A percentile compares a stretch with the other conserved stretches of the same genome.
Evolutionary conservation across 2,329 filamentous ascomycete species (phyloP).

Genomic region (Claviceps cyperi): DNA sequence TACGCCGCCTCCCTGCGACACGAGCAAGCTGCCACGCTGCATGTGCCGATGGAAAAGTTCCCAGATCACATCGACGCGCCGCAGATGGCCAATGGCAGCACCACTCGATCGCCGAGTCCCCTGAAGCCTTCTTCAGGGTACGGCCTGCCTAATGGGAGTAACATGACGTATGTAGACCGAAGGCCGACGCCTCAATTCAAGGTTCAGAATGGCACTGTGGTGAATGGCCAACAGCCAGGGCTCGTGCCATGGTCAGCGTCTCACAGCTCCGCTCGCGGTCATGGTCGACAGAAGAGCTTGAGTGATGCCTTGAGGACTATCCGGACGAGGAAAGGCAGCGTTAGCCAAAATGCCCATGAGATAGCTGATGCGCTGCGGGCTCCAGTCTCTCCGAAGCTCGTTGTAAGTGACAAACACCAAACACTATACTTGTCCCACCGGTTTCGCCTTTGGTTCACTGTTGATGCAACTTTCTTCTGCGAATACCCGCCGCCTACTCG

Average conservation of each 20-base stretch:
- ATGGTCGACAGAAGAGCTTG: conserved; percentile 71
- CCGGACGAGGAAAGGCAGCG: conserved; percentile 64
- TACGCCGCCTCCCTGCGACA: not conserved
- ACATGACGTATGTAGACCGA: conserved; percentile 11
- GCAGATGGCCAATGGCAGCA: conserved; percentile 14
- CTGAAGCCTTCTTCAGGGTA: conserved; percentile 13
- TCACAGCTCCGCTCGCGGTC: conserved; percentile 28
- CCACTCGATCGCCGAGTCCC: conserved; percentile 15
- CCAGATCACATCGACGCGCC: conserved; percentile 36
- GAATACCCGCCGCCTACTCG: not conserved
- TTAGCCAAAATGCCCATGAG: conserved; percentile 86
- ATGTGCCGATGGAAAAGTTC: conserved; percentile 37
- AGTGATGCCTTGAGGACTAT: conserved; percentile 79
- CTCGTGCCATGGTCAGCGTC: conserved; percentile 15
- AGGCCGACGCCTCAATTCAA: conserved; percentile 2
- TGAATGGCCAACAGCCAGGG: not conserved
- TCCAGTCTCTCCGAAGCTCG: conserved; percentile 73
- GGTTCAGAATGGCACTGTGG: conserved; percentile 1
- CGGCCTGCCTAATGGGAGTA: conserved; percentile 13
- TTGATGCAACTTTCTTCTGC: not conserved
- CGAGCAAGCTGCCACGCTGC: not conserved
- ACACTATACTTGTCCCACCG: too few species aligned
- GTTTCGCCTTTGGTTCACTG: too few species aligned
- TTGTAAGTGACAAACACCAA: conserved; percentile 40
- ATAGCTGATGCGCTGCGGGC: conserved; percentile 82